Percentiles rank a stretch among this genome's conserved stretches.
Conservation (phyloP, 2,329 filamentous ascomycete species). For the Cladophialophora carrionii region DNA sequence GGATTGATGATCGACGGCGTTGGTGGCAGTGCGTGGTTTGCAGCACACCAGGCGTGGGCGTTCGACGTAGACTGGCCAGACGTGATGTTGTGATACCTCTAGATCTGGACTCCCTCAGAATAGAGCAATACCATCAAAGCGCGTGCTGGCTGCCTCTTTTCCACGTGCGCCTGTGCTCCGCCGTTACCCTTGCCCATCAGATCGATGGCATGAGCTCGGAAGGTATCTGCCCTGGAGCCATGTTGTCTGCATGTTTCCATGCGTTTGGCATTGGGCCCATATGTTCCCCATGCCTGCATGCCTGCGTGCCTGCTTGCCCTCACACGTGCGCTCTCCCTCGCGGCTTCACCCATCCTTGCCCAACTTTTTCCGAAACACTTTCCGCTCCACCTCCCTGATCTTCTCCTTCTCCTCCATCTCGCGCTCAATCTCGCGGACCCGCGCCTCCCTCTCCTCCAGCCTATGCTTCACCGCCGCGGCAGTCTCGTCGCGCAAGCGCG, state of each 20-base stretch:
- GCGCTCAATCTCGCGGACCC: slow-evolving; percentile 33
- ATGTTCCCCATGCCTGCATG: not conserved
- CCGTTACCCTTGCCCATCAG: not conserved
- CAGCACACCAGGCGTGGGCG: not conserved
- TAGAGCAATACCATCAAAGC: not conserved
- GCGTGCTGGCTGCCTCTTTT: not conserved
- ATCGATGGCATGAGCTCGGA: not conserved
- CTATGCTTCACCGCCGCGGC: slow-evolving; percentile 31
- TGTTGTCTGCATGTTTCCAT: not conserved
- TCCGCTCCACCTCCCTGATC: slow-evolving; percentile 38
- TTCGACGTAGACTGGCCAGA: not conserved
- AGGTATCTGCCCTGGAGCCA: not conserved
- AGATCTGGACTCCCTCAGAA: not conserved
- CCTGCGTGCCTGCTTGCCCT: not conserved
- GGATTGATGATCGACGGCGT: not conserved
- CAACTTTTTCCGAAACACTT: slow-evolving; percentile 37
- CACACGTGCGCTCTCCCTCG: too few relatives aligned
- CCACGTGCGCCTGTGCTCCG: not conserved
- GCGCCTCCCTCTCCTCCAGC: slow-evolving; percentile 33
- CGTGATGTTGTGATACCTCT: not conserved
- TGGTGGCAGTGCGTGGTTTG: not conserved
- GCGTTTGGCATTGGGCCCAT: not conserved
- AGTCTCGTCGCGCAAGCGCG: slow-evolving; percentile 30
- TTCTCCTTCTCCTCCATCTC: slow-evolving; percentile 39
- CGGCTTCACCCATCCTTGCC: slow-evolving; percentile 17